Percentiles rank a stretch among this genome's conserved stretches.
Evolutionary conservation across 371 early-diverging fungal species (phyloP).

Genomic region (Rhizopus delemar): DNA sequence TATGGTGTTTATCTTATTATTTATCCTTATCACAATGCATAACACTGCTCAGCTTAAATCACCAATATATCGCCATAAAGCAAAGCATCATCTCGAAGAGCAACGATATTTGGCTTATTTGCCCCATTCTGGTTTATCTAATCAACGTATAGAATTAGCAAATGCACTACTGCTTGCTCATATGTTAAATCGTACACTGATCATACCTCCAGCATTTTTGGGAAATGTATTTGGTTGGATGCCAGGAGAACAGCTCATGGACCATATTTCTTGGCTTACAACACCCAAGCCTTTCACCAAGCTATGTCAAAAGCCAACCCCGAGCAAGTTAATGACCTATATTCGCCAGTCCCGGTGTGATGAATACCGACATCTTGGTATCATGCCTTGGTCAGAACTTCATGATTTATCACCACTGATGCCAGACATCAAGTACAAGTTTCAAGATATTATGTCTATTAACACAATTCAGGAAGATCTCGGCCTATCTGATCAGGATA

Average conservation of each 20-base stretch:
- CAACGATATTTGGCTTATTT: constrained; percentile 50
- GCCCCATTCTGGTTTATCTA: constrained; percentile 61
- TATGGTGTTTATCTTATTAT: too few relatives aligned
- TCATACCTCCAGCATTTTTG: constrained; percentile 57
- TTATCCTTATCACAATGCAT: neutral
- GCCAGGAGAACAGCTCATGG: constrained; percentile 19
- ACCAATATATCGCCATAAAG: neutral
- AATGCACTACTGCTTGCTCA: constrained; percentile 57
- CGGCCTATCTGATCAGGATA: constrained; percentile 25
- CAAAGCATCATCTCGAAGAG: constrained; percentile 10
- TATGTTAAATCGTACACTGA: constrained; percentile 55
- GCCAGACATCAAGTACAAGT: constrained; percentile 18
- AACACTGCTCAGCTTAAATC: neutral
- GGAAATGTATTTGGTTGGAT: constrained; percentile 48
- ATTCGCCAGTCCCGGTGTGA: constrained; percentile 27
- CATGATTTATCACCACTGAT: constrained; percentile 29
- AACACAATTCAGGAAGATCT: constrained; percentile 23
- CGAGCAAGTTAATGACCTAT: constrained; percentile 23
- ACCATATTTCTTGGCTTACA: constrained; percentile 36
- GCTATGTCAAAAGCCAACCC: constrained; percentile 26
- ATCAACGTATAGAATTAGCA: constrained; percentile 60
- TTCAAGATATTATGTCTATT: constrained; percentile 29
- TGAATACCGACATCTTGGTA: constrained; percentile 34
- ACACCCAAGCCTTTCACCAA: constrained; percentile 29
- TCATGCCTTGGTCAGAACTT: constrained; percentile 37